A percentile compares a stretch with the other conserved stretches of the same genome.
These are phyloP conservation scores for Protomyces inundatus DNA, from an alignment of 1,139 yeast species.

Conservation along the genomic window DNA sequence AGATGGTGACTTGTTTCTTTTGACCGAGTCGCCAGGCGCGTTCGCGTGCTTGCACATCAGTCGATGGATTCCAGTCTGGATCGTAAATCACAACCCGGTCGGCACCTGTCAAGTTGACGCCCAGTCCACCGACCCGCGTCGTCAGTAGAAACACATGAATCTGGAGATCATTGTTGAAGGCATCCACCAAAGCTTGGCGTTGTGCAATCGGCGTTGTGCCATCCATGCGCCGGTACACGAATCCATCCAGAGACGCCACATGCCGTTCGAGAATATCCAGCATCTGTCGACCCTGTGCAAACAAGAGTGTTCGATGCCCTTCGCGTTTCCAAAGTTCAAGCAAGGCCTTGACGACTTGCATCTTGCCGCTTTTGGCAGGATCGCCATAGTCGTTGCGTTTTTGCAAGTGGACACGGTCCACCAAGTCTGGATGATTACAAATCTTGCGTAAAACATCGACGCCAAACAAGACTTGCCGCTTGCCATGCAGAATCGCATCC, in stretches of 20 bases:
- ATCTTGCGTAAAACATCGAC: slow-evolving; percentile 84
- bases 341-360: slow-evolving; percentile 78
- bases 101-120: slow-evolving; percentile 91
- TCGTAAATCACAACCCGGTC: slow-evolving; percentile 89
- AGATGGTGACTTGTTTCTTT: slow-evolving; percentile 86
- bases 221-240: slow-evolving; percentile 78
- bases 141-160: slow-evolving; percentile 71
- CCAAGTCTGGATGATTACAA: slow-evolving; percentile 92
- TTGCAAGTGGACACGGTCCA: slow-evolving; percentile 50
- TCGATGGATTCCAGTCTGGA: slow-evolving; percentile 98
- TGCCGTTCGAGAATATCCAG: slow-evolving; percentile 72
- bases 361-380: slow-evolving; percentile 73
- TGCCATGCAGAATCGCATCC: slow-evolving; percentile 66
- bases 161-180: slow-evolving; percentile 58
- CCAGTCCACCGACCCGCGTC: slow-evolving; percentile 93
- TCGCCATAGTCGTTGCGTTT: slow-evolving; percentile 53
- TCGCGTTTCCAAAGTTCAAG: slow-evolving; percentile 71
- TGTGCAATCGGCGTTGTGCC: slow-evolving; percentile 78
- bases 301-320: slow-evolving; percentile 71
- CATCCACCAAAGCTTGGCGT: slow-evolving; percentile 74
- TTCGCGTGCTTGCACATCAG: slow-evolving; percentile 94
- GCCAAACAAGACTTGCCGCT: slow-evolving; percentile 76
- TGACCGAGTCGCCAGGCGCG: slow-evolving; percentile 97
- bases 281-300: slow-evolving; percentile 94
- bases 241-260: slow-evolving; percentile 44